Base-by-base conservation (phyloP, 116 monocot genomes). In the Zostera marina region DNA sequence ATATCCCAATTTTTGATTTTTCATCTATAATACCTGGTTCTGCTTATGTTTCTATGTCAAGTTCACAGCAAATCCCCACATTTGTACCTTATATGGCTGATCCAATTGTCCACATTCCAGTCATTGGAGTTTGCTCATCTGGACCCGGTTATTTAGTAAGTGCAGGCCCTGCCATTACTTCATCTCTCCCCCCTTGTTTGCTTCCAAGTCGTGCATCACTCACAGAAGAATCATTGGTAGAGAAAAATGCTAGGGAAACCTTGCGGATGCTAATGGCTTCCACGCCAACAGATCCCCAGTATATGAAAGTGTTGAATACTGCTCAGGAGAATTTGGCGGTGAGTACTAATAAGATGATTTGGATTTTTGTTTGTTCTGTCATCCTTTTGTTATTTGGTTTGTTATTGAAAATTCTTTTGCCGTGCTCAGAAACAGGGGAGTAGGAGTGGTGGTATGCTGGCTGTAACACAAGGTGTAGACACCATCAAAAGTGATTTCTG, bases 61-160 rank as follows among this genome's bases (percentile, higher is more conserved):
- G 41, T 23, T 67, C 85, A 9, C 73, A 74, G 41, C 88, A 84
- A 41, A 71, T 94, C 40, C 80, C 81, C 10, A 80, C 79, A 13
- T 94, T 94, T 54, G 73, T 81, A 0, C 82, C 82, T 9, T 75
- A 82, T 70, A 96, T 89, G 72, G 79, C 89, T 38, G 96, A 96
- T 53, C 89, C 96, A 6, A 89, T 96, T 58, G 96, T 96, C 9
- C 96, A 96, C 54, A 64, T 89, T 52, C 85, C 89, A 3, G 70
- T 89, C 19, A 85, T 96, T 21, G 85, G 85, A 62, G 63, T 96
- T 51, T 83, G 90, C 58, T 89, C 89, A 15, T 79, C 89, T 0
- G 96, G 96, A 17, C 96, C 80, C 66, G 85, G 78, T 5, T 96
- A 85, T 72, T 78, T 96, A 22, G 82, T 96, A 12, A 85, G 80